Conservation (phyloP, 441 rosid species). For the Melastoma candidum region DNA sequence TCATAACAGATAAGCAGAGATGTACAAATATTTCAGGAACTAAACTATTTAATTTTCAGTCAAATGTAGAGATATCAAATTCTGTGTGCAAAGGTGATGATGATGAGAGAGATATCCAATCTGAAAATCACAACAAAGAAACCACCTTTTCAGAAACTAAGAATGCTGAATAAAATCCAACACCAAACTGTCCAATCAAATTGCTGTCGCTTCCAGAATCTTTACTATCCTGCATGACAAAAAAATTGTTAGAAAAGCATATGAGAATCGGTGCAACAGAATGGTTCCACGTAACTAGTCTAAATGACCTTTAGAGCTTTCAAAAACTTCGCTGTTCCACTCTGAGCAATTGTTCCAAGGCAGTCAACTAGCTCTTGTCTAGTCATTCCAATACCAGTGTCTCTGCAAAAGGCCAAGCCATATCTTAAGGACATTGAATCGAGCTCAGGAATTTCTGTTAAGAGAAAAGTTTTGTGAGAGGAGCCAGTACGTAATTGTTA, state of each 20-base stretch:
- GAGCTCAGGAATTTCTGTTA: conserved; percentile 1
- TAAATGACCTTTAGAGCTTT: conserved; percentile 70
- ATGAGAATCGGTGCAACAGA: background rate
- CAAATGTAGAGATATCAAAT: conserved; percentile 1
- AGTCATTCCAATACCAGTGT: conserved; percentile 91
- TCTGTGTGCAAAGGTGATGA: background rate
- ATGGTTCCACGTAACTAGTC: background rate
- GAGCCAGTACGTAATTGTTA: conserved; percentile 53
- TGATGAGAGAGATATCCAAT: background rate
- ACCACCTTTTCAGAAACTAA: conserved; percentile 76
- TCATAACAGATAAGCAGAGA: conserved; percentile 2
- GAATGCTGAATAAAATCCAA: conserved; percentile 94
- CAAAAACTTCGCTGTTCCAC: conserved; percentile 93
- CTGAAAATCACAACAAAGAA: background rate
- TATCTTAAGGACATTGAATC: background rate
- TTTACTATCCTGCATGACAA: conserved; percentile 62
- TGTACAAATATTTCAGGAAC: background rate
- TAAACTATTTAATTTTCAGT: background rate
- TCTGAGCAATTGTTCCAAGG: conserved; percentile 93
- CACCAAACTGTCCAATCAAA: conserved; percentile 96
- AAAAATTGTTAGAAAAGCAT: background rate
- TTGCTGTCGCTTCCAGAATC: conserved; percentile 71
- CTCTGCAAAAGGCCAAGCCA: conserved; percentile 33
- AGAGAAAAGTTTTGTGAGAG: conserved; percentile 2
- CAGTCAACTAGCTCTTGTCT: conserved; percentile 82